Evolutionary conservation across 768 basidiomycete genomes (phyloP), one percentile per base, ranked within the genome.

Genomic region (Rhodotorula kratochvilovae): DNA sequence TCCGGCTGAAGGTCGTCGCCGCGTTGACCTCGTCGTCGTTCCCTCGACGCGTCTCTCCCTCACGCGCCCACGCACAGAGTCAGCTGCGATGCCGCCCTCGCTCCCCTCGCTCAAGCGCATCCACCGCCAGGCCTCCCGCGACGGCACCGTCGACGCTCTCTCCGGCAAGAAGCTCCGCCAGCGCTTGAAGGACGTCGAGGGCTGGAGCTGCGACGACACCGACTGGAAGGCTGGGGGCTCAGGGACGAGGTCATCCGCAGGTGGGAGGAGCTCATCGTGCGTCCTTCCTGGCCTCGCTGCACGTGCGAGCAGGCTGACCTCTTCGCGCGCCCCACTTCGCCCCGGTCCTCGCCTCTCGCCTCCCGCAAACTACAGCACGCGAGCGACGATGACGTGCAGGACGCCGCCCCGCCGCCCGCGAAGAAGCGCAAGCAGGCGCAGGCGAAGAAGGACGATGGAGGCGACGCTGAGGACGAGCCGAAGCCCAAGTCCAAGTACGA

Each of bases 401-500:
- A 23, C 10, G 8, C 6, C 1, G 8, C 36, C 1, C 46, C 67
- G 42, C 50, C 46, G 10, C 50, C 50, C 13, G 31, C 59, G 3
- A 55, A 67, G 51, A 54, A 45, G 59, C 59, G 15, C 25, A 61
- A 29, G 45, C 29, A 48, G 64, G 17, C 10, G 5, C 4, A 25
- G 53, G 7, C 31, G 31, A 25, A 25, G 29, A 21, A 23, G 36
- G 16, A 7, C 6, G 43, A 33, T 23, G 33, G 1, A 33, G 43
- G 12, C 19, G 31, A 33, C 19, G 45, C 19, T 17, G 35, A 63
- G 51, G 43, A 59, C 43, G 42, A 35, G 16, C 19, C 33, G 3
- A 29, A 35, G 50, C 31, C 13, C 27, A 39, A 33, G 48, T 57
- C 21, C 15, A 66, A 71, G 51, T 66, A 71, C 48, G 50, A 46